Evolutionary conservation across 257 asterid species (phyloP).

Genomic region (Cynanchum wilfordii): DNA sequence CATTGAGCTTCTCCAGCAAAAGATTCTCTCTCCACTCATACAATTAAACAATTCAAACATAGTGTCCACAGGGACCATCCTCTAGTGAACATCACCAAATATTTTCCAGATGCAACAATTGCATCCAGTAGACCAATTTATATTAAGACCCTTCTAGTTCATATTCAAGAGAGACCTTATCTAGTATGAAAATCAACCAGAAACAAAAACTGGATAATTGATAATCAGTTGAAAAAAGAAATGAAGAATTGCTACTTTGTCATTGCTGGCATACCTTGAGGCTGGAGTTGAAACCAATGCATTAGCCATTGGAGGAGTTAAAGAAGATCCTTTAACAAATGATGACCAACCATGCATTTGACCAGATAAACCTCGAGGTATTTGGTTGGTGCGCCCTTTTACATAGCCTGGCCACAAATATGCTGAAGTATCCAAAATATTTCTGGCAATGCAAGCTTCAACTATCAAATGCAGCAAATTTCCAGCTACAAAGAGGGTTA

Average conservation of each 20-base stretch:
- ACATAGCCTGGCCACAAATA: constrained; percentile 97
- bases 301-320: constrained; percentile 71
- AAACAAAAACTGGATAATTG: not conserved
- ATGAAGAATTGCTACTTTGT: not conserved
- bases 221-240: not conserved
- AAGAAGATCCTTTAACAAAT: constrained; percentile 70
- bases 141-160: not conserved
- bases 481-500: constrained; percentile 49
- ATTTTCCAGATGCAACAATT: no score
- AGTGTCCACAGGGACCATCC: not conserved
- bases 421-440: constrained; percentile 85
- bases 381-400: constrained; percentile 69
- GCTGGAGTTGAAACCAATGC: constrained; percentile 88
- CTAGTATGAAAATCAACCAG: not conserved
- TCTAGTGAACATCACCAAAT: no score
- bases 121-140: not conserved
- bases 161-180: not conserved
- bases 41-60: not conserved
- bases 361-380: constrained; percentile 68
- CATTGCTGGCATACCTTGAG: constrained; percentile 54
- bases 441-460: constrained; percentile 96
- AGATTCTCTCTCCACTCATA: not conserved
- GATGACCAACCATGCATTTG: constrained; percentile 90
- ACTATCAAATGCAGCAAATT: constrained; percentile 83
- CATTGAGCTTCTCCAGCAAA: not conserved